Conservation (phyloP, 2,329 filamentous ascomycete genomes). For the Alternaria consortialis region DNA sequence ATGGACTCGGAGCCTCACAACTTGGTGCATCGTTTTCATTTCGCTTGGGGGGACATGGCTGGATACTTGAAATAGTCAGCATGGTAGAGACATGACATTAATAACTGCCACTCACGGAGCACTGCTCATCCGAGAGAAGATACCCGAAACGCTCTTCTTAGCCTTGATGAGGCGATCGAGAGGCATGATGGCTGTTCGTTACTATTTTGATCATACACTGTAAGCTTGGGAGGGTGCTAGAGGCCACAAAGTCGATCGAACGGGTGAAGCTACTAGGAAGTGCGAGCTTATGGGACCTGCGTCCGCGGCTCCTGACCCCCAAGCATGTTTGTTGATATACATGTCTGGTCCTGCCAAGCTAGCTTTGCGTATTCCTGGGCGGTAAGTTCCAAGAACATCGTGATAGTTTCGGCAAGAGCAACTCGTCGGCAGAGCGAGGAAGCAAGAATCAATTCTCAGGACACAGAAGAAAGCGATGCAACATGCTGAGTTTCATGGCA, state of each 20-base stretch:
- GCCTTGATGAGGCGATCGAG: slow-evolving; percentile 39
- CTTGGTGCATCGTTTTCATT: slow-evolving; percentile 20
- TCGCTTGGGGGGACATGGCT: background rate
- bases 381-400: slow-evolving; percentile 1
- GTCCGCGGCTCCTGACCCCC: slow-evolving; percentile 9
- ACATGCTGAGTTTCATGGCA: background rate
- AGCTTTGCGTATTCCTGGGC: background rate
- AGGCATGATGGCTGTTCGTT: slow-evolving; percentile 32
- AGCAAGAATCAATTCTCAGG: background rate
- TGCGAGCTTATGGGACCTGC: background rate
- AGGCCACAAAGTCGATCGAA: background rate
- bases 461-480: background rate
- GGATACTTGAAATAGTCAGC: slow-evolving; percentile 11
- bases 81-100: background rate
- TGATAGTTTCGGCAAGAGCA: background rate
- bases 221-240: background rate
- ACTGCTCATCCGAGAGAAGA: slow-evolving; percentile 28
- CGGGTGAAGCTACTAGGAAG: background rate
- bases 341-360: slow-evolving; percentile 14
- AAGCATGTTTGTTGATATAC: slow-evolving; percentile 23
- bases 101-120: background rate
- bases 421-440: background rate
- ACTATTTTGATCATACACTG: slow-evolving; percentile 8
- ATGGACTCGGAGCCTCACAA: slow-evolving; percentile 26
- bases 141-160: slow-evolving; percentile 43